Base-by-base conservation (phyloP, 2,329 filamentous ascomycete genomes). In the Phoma sp. region DNA sequence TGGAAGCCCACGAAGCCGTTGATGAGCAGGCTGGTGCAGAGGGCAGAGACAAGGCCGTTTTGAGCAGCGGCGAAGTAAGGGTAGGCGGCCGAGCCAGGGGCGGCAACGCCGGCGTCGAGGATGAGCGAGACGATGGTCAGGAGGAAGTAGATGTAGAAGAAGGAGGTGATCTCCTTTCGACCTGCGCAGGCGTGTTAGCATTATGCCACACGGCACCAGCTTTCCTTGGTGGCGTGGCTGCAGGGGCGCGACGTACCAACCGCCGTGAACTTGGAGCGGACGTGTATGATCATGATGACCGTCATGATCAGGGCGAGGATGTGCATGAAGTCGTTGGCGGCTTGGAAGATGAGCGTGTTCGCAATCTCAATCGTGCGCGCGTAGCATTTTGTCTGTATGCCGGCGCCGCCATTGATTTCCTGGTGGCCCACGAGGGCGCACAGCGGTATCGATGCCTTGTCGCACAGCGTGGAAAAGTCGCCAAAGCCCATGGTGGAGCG, bases 1-100 rank as follows among this genome's bases (percentile, higher is more conserved):
- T 98, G 95, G 77, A 99, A 99, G 31, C 95, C 95, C 49, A 99
- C 94, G 71, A 99, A 99, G 38, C 95, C 95, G 76, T 98, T 98
- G 81, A 99, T 93, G 67, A 98, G 81, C 51, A 99, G 82, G 74
- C 90, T 96, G 24, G 92, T 94, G 73, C 95, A 89, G 25, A 96
- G 84, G 0, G 95, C 91, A 32, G 92, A 96, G 21, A 88, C 82
- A 48, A 99, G 81, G 13, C 94, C 95, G 60, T 88, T 89, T 70
- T 99, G 95, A 6, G 89, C 85, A 10, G 92, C 90, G 62, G 91
- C 90, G 71, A 99, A 97, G 81, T 96, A 99, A 0, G 93, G 89
- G 69, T 93, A 97, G 0, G 91, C 85, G 2, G 79, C 82, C 46
- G 88, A 92, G 52, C 90, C 89, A 0, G 93, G 91, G 4, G 94